Evolutionary conservation across 225 moss, liverwort and hornwort species (phyloP).

Genomic region (Pseudoscleropodium purum): DNA sequence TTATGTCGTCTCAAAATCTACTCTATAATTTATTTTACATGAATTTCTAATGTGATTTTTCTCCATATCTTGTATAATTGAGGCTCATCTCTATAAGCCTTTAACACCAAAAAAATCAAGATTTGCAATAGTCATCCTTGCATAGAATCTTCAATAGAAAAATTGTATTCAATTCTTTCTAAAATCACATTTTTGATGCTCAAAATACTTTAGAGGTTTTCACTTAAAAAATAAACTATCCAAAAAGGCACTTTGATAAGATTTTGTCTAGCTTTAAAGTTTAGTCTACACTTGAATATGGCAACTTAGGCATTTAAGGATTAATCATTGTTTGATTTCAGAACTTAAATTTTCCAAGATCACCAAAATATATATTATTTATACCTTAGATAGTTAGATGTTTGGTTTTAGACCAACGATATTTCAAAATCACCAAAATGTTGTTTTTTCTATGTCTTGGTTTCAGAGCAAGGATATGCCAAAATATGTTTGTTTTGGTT

Average conservation of each 20-base stretch:
- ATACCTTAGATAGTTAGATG: no score
- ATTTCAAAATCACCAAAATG: neutral
- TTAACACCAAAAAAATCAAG: no score
- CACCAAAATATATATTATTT: neutral
- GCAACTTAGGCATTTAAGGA: rapidly evolving
- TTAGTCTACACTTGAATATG: rapidly evolving
- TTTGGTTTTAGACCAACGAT: neutral
- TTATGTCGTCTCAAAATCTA: neutral
- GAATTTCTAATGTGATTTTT: neutral
- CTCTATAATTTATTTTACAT: neutral
- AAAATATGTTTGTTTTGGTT: neutral
- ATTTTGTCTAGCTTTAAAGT: neutral
- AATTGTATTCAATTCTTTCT: no score
- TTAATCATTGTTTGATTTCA: neutral
- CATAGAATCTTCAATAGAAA: no score
- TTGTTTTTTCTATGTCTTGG: neutral
- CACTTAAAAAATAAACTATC: neutral
- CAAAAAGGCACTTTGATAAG: neutral
- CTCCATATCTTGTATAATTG: no score
- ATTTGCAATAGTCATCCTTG: no score
- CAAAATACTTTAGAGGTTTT: neutral
- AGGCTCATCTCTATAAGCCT: no score
- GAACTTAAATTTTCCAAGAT: rapidly evolving
- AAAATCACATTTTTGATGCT: neutral
- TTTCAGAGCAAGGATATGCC: neutral